These are phyloP conservation scores for Monilinia laxa DNA, from an alignment of 2,329 filamentous ascomycete species.

Conservation along the genomic window DNA sequence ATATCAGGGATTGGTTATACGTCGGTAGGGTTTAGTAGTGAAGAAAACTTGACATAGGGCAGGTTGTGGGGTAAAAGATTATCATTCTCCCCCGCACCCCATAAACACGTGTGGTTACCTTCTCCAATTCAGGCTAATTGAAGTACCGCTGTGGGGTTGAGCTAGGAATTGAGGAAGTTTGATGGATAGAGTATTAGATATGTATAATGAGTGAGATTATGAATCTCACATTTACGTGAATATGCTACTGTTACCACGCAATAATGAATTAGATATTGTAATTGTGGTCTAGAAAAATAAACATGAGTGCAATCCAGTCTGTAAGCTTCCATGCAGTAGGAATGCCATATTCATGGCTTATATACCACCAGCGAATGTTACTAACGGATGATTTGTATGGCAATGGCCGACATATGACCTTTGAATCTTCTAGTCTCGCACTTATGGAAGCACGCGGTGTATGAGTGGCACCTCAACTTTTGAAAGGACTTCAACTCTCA, in stretches of 20 bases:
- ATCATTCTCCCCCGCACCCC: conserved; percentile 5
- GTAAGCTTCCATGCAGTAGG: not conserved
- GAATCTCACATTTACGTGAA: not conserved
- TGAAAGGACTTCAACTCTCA: no score
- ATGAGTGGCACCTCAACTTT: no score
- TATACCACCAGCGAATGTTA: not conserved
- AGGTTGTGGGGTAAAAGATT: not conserved
- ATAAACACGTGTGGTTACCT: not conserved
- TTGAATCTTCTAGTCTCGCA: not conserved
- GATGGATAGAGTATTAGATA: not conserved
- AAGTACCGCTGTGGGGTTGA: conserved; percentile 4
- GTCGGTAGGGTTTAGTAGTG: not conserved
- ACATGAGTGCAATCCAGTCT: not conserved
- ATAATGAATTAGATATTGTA: conserved; percentile 1
- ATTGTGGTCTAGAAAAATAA: not conserved
- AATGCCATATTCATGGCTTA: not conserved
- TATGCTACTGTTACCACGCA: not conserved
- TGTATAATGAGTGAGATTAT: not conserved
- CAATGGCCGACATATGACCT: not conserved
- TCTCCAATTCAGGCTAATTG: not conserved
- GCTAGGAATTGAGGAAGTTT: not conserved
- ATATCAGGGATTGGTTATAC: not conserved
- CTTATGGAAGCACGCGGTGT: not conserved
- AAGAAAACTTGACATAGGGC: not conserved
- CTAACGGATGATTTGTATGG: not conserved